phyloP scores from a whole-genome alignment of 75 land plant species.

The Larix kaempferi region DNA sequence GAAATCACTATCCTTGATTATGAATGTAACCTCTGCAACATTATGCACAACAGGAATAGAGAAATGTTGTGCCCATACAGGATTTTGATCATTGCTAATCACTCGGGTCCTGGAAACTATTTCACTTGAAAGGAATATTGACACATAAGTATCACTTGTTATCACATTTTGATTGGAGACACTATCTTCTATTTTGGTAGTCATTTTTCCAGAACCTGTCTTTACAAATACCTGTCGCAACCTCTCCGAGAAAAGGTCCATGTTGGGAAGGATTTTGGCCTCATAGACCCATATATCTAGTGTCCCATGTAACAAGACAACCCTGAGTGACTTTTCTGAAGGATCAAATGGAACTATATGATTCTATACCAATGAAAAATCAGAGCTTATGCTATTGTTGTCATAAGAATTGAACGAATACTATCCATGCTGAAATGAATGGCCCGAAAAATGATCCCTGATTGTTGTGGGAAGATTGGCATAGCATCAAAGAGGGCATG shows the following conservation, averaged over 20 bases:
- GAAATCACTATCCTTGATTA: slow-evolving; percentile 80
- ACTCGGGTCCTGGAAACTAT: slow-evolving; percentile 66
- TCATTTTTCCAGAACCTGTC: slow-evolving; percentile 20
- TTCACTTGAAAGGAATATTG: slow-evolving; percentile 47
- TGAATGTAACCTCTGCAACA: slow-evolving; percentile 55
- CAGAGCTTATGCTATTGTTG: not conserved
- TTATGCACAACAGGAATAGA: slow-evolving; percentile 75
- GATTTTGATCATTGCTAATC: slow-evolving; percentile 54
- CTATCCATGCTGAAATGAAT: slow-evolving; percentile 3
- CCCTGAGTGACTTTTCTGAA: slow-evolving; percentile 24
- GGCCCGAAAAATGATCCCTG: slow-evolving; percentile 4
- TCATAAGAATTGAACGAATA: not conserved
- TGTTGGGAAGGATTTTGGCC: slow-evolving; percentile 79
- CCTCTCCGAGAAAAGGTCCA: slow-evolving; percentile 72
- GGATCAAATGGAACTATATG: slow-evolving; percentile 2
- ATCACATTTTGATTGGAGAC: slow-evolving; percentile 32
- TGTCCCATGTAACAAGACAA: slow-evolving; percentile 67
- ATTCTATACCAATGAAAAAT: not conserved
- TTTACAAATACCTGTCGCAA: slow-evolving; percentile 43
- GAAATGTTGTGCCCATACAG: slow-evolving; percentile 78
- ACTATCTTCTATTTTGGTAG: slow-evolving; percentile 9
- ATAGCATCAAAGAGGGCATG: not conserved
- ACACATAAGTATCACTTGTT: slow-evolving; percentile 91
- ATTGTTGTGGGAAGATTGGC: not conserved
- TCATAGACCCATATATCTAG: slow-evolving; percentile 59